phyloP scores from a whole-genome alignment of 2,329 filamentous ascomycete species.

The Fusarium miscanthi region DNA sequence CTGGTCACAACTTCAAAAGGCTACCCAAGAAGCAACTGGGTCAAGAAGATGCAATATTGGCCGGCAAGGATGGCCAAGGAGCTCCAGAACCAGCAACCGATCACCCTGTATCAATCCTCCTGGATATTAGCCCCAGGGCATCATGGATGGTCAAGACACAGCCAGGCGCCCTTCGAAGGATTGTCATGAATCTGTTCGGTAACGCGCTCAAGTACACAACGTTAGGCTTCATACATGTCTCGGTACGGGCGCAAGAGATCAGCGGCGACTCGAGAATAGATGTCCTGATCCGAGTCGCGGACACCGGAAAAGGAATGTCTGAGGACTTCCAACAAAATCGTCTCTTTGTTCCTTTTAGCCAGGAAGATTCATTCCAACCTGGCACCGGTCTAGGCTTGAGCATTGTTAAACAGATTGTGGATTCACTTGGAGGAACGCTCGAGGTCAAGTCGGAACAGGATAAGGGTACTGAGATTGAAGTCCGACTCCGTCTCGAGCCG shows the following conservation, averaged over 20 bases:
- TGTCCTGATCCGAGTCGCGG: slow-evolving; percentile 62
- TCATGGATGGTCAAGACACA: slow-evolving; percentile 66
- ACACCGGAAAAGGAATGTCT: slow-evolving; percentile 74
- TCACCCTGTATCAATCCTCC: slow-evolving; percentile 57
- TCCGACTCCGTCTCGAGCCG: slow-evolving; percentile 56
- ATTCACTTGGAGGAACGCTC: slow-evolving; percentile 68
- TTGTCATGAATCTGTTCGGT: slow-evolving; percentile 72
- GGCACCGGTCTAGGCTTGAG: slow-evolving; percentile 72
- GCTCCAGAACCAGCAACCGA: slow-evolving; percentile 33
- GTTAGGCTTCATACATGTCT: slow-evolving; percentile 61
- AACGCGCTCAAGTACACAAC: slow-evolving; percentile 73
- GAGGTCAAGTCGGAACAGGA: slow-evolving; percentile 64
- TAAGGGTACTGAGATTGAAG: slow-evolving; percentile 65
- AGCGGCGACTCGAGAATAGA: slow-evolving; percentile 37
- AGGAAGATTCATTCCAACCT: slow-evolving; percentile 70
- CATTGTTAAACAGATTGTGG: slow-evolving; percentile 71
- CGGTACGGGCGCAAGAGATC: slow-evolving; percentile 43
- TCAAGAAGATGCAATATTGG: slow-evolving; percentile 4
- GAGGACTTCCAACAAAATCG: slow-evolving; percentile 69
- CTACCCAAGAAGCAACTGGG: slow-evolving; percentile 1
- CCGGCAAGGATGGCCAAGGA: not conserved
- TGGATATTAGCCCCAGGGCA: slow-evolving; percentile 60
- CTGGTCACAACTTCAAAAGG: slow-evolving; percentile 52
- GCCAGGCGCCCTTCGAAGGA: slow-evolving; percentile 61
- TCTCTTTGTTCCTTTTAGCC: slow-evolving; percentile 71